Percentiles rank a stretch among this genome's conserved stretches.
These are phyloP conservation scores for Fusarium nematophilum DNA, from an alignment of 2,329 filamentous ascomycete genomes.

Conservation along the genomic window DNA sequence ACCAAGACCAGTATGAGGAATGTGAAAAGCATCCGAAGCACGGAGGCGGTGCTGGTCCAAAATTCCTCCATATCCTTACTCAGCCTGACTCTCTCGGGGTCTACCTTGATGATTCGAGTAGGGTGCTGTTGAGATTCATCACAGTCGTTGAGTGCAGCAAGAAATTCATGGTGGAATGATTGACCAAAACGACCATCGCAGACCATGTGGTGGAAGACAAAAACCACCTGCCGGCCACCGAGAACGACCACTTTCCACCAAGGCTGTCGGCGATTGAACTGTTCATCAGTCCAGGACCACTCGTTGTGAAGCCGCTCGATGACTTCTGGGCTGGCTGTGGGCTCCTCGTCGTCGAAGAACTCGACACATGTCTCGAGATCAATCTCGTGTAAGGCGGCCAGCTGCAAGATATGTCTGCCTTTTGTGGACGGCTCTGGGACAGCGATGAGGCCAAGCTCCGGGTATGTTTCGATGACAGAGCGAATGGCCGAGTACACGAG, in stretches of 20 bases:
- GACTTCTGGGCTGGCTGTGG: neutral
- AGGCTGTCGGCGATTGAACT: slow-evolving; percentile 9
- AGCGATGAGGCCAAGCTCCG: slow-evolving; percentile 14
- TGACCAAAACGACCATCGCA: slow-evolving; percentile 27
- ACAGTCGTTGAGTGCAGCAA: slow-evolving; percentile 16
- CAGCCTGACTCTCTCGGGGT: slow-evolving; percentile 8
- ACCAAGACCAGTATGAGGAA: slow-evolving; percentile 14
- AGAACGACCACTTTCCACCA: slow-evolving; percentile 32
- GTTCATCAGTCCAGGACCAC: slow-evolving; percentile 24
- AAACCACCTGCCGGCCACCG: slow-evolving; percentile 19
- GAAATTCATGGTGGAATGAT: slow-evolving; percentile 25
- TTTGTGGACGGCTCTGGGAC: neutral
- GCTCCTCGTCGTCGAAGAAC: neutral
- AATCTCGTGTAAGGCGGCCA: slow-evolving; percentile 23
- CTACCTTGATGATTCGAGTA: slow-evolving; percentile 10
- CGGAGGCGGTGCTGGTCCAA: slow-evolving; percentile 5
- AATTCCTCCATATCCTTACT: slow-evolving; percentile 12
- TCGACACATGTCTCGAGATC: slow-evolving; percentile 30
- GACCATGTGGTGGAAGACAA: slow-evolving; percentile 34
- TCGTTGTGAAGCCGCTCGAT: slow-evolving; percentile 30
- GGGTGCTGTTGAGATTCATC: neutral
- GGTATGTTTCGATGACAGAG: slow-evolving; percentile 11
- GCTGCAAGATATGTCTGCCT: slow-evolving; percentile 1
- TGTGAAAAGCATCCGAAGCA: slow-evolving; percentile 2
- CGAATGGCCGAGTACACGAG: slow-evolving; percentile 14